A percentile compares a stretch with the other conserved stretches of the same genome.
Conservation (phyloP, 2,329 filamentous ascomycete genomes). For the Thielaviopsis punctulata region DNA sequence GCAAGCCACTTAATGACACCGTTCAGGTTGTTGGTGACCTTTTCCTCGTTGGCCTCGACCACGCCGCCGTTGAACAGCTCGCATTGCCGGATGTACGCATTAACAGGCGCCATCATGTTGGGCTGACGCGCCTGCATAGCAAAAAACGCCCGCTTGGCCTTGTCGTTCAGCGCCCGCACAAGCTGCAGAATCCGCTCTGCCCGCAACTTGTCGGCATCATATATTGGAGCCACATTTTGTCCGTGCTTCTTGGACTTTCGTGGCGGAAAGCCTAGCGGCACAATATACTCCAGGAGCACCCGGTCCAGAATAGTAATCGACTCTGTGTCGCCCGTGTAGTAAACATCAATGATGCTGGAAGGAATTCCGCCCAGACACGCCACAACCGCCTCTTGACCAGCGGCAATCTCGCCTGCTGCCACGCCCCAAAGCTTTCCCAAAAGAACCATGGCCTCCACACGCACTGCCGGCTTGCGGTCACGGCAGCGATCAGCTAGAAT, state of each 20-base stretch:
- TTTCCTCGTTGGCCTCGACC: slow-evolving; percentile 52
- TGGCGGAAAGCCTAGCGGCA: slow-evolving; percentile 78
- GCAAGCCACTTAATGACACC: slow-evolving; percentile 57
- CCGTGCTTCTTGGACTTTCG: slow-evolving; percentile 44
- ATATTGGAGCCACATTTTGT: slow-evolving; percentile 25
- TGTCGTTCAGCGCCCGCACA: slow-evolving; percentile 58
- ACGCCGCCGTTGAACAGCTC: slow-evolving; percentile 83
- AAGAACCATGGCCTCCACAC: slow-evolving; percentile 71
- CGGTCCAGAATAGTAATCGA: slow-evolving; percentile 72
- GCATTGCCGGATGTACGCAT: slow-evolving; percentile 65
- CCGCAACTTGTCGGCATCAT: slow-evolving; percentile 57
- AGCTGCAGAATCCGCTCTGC: slow-evolving; percentile 72
- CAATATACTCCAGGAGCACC: slow-evolving; percentile 68
- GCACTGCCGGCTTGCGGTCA: slow-evolving; percentile 66
- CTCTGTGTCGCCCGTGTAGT: slow-evolving; percentile 78
- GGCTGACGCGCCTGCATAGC: slow-evolving; percentile 66
- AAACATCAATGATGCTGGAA: slow-evolving; percentile 68
- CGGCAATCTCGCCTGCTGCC: slow-evolving; percentile 68
- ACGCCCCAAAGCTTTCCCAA: slow-evolving; percentile 87
- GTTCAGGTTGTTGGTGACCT: slow-evolving; percentile 52
- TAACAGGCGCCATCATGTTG: slow-evolving; percentile 54
- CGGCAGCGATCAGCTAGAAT: slow-evolving; percentile 77
- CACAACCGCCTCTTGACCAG: slow-evolving; percentile 60
- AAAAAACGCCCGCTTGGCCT: slow-evolving; percentile 76
- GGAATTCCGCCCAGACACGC: slow-evolving; percentile 68